Base-by-base conservation (phyloP, 495 filamentous ascomycete species). In the Podospora bellae-mahoneyi region DNA sequence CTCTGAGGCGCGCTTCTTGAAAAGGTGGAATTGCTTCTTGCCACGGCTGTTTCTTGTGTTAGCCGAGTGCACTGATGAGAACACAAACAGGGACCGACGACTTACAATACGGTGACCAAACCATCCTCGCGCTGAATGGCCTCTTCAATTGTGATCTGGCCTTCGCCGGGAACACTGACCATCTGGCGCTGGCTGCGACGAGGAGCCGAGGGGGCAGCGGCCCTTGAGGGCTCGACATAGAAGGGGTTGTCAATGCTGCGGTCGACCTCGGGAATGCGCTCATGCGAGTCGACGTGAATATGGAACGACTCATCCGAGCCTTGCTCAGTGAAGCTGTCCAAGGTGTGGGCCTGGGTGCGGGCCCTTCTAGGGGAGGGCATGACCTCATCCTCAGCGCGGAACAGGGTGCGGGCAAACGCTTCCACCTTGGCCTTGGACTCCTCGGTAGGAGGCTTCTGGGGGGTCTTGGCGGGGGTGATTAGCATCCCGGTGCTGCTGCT, bases 381-480 rank as follows among this genome's bases (percentile, higher is more conserved):
- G 9, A 80, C 76, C 53, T 91, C 89, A 20, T 85, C 71, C 28
- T 77, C 75, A 44, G 75, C 76, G 58, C 81, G 77, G 75, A 96
- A 97, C 1, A 99, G 81, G 66, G 88, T 88, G 71, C 93, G 91
- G 20, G 92, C 88, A 39, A 93, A 85, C 13, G 85, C 78, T 59
- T 84, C 83, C 61, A 92, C 80, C 28, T 88, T 84, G 44, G 81
- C 80, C 65, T 84, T 80, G 27, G 75, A 70, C 71, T 81, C 74
- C 64, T 79, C 76, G 4, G 86, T 79, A 6, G 87, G 86, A 68
- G 89, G 87, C 79, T 91, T 91, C 64, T 86, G 86, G 0, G 95
- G 95, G 2, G 94, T 97, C 78, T 97, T 99, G 61, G 87, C 87
- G 13, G 95, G 95, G 13, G 95, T 98, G 4, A 93, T 94, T 61